A percentile compares a stretch with the other conserved stretches of the same genome.
Conservation (phyloP, 805 yeast genomes). For the Candida ponderosae region DNA sequence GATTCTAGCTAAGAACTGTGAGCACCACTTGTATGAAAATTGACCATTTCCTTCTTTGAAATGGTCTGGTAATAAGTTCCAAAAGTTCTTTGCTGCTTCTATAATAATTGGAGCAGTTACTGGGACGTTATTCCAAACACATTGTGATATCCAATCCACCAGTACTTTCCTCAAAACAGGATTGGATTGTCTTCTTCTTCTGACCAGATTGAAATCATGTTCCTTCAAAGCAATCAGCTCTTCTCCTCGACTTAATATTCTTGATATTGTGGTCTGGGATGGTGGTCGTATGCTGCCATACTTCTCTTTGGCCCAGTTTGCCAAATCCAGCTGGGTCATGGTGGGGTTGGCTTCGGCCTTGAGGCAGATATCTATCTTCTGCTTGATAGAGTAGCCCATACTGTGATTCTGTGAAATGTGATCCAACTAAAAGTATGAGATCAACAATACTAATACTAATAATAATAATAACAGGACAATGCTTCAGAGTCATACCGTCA, state of each 20-base stretch:
- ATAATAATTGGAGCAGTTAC: slow-evolving; percentile 56
- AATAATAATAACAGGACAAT: too few species aligned
- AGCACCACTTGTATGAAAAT: slow-evolving; percentile 59
- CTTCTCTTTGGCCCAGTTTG: slow-evolving; percentile 52
- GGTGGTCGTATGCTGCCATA: slow-evolving; percentile 48
- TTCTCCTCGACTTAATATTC: slow-evolving; percentile 50
- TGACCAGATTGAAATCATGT: slow-evolving; percentile 40
- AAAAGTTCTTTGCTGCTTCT: slow-evolving; percentile 53
- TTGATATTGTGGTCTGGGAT: slow-evolving; percentile 59
- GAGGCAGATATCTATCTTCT: slow-evolving; percentile 58
- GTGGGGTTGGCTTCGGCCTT: slow-evolving; percentile 61
- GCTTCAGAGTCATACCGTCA: background rate
- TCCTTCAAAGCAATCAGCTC: slow-evolving; percentile 42
- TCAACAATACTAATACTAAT: too few species aligned
- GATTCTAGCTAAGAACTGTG: slow-evolving; percentile 32
- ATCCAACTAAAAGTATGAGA: background rate
- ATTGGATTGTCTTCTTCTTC: slow-evolving; percentile 40
- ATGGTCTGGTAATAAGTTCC: slow-evolving; percentile 49
- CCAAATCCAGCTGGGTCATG: slow-evolving; percentile 61
- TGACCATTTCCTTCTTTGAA: slow-evolving; percentile 57
- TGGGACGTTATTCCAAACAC: slow-evolving; percentile 60
- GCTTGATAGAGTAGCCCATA: slow-evolving; percentile 55
- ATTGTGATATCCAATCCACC: slow-evolving; percentile 64
- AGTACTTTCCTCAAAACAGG: slow-evolving; percentile 51
- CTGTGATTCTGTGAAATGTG: background rate